Conservation (phyloP, 176 grass and related monocot genomes). For the Lolium rigidum region DNA sequence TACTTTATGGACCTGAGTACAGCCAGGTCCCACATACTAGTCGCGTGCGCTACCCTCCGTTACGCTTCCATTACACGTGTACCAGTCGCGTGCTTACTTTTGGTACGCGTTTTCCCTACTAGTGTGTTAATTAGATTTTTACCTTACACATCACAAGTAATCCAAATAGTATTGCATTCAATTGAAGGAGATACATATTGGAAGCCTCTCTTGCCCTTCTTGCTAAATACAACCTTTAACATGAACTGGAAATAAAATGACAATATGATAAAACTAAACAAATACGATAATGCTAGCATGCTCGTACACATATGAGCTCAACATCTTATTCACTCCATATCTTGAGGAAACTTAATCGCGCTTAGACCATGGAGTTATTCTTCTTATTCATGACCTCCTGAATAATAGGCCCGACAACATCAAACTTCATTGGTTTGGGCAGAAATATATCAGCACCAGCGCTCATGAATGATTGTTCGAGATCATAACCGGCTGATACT, state of each 20-base stretch:
- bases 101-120: too few relatives aligned
- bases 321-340: background rate
- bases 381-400: constrained; percentile 29
- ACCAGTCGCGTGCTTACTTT: too few relatives aligned
- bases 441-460: constrained; percentile 37
- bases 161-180: too few relatives aligned
- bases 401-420: background rate
- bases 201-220: background rate
- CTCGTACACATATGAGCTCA: background rate
- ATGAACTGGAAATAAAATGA: background rate
- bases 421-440: constrained; percentile 25
- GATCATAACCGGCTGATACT: background rate
- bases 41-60: too few relatives aligned
- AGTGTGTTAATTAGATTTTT: too few relatives aligned
- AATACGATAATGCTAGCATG: too few relatives aligned
- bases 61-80: too few relatives aligned
- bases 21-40: too few relatives aligned
- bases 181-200: background rate
- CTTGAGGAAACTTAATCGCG: background rate
- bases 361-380: background rate
- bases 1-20: too few relatives aligned
- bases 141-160: too few relatives aligned
- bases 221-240: background rate
- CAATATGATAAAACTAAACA: background rate
- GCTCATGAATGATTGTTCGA: background rate